These are phyloP conservation scores for Articulospora tetracladia DNA, from an alignment of 495 filamentous ascomycete species.

Conservation along the genomic window DNA sequence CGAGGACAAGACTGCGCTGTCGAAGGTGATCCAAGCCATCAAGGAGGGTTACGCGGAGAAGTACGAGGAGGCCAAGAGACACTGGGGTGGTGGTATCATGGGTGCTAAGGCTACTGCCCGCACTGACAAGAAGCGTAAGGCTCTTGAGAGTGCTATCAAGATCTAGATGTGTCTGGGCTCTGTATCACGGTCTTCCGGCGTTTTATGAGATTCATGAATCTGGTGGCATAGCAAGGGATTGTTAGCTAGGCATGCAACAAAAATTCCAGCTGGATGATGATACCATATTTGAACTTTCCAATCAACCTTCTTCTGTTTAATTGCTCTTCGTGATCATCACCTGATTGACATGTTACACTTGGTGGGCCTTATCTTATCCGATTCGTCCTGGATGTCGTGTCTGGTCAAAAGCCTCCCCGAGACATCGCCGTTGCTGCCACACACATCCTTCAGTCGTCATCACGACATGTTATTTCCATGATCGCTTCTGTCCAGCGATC, in stretches of 20 bases:
- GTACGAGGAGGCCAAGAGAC: constrained; percentile 85
- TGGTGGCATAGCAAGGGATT: constrained; percentile 21
- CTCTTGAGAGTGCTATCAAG: constrained; percentile 88
- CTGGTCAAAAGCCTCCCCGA: no score
- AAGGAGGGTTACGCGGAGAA: constrained; percentile 98
- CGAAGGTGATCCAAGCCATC: constrained; percentile 92
- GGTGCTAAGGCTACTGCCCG: constrained; percentile 92
- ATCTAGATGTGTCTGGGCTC: constrained; percentile 56
- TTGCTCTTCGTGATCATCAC: background rate
- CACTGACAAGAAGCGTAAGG: constrained; percentile 95
- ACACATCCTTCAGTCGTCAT: no score
- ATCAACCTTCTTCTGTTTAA: background rate
- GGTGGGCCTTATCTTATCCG: no score
- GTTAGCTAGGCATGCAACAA: constrained; percentile 21
- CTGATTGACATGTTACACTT: background rate
- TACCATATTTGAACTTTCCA: constrained; percentile 15
- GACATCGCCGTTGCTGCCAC: no score
- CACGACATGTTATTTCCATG: no score
- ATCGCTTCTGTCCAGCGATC: no score
- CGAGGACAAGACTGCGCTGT: constrained; percentile 96
- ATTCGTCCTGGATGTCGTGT: no score
- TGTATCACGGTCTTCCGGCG: constrained; percentile 7
- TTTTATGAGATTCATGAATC: constrained; percentile 23
- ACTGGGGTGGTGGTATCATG: constrained; percentile 99
- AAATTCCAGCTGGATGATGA: constrained; percentile 26